phyloP scores from a whole-genome alignment of 805 yeast species.

The Lipomyces kockii region DNA sequence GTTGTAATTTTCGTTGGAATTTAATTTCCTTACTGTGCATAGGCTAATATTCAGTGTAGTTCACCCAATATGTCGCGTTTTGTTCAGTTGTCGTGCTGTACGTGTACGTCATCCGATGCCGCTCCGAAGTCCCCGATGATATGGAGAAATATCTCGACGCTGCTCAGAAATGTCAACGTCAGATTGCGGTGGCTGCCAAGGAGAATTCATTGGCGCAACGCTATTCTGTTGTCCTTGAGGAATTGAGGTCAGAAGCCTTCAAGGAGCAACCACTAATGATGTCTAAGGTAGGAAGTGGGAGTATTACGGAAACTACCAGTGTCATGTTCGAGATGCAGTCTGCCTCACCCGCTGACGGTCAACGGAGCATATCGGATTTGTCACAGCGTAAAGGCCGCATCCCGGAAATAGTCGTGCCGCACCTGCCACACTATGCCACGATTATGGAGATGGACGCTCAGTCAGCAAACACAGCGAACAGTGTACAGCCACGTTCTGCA shows the following conservation, averaged over 20 bases:
- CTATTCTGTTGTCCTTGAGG: slow-evolving; percentile 27
- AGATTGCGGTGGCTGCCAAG: slow-evolving; percentile 24
- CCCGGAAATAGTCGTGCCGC: neutral
- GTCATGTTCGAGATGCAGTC: neutral
- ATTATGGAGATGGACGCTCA: neutral
- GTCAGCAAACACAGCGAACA: neutral
- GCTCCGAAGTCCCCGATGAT: slow-evolving; percentile 9
- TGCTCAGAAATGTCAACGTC: slow-evolving; percentile 27
- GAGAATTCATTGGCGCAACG: slow-evolving; percentile 34
- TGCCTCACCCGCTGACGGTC: neutral
- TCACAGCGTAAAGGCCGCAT: neutral
- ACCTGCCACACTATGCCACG: neutral
- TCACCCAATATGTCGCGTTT: slow-evolving; percentile 34
- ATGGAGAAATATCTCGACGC: slow-evolving; percentile 24
- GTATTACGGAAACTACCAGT: neutral
- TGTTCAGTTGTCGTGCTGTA: slow-evolving; percentile 32
- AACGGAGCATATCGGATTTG: neutral
- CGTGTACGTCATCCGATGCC: slow-evolving; percentile 24
- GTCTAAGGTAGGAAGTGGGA: no score
- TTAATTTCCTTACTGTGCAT: no score
- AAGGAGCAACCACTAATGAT: neutral
- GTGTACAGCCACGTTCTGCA: neutral
- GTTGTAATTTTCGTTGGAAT: no score
- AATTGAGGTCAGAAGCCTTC: slow-evolving; percentile 22
- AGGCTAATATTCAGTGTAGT: neutral